Base-by-base conservation (phyloP, 2,329 filamentous ascomycete species). In the Pseudogymnoascus pannorum region DNA sequence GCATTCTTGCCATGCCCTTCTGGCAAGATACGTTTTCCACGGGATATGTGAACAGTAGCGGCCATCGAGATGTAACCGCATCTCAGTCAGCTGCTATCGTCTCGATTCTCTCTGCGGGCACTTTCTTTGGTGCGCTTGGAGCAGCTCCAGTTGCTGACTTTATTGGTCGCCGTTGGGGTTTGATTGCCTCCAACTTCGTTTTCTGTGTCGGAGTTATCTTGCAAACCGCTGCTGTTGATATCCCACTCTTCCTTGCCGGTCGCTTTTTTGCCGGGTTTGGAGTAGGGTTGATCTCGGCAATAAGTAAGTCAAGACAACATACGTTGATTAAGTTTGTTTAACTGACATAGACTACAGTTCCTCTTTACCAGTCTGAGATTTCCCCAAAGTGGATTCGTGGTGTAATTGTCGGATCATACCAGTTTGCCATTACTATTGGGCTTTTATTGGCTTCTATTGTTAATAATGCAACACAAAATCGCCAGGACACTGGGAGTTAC, bases 371-470 rank as follows among this genome's bases (percentile, higher is more conserved):
- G 73, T 91, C 88, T 1, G 89, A 92, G 75, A 91, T 90, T 78
- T 86, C 88, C 0, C 89, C 89, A 1, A 91, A 91, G 76, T 92
- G 88, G 88, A 89, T 92, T 69, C 81, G 89, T 73, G 89, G 89
- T 66, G 85, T 86, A 3, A 79, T 91, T 7, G 87, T 92, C 60
- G 89, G 87, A 71, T 83, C 85, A 59, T 92, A 91, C 72, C 87
- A 92, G 74, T 77, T 91, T 26, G 88, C 87, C 54, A 92, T 92
- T 70, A 92, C 89, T 0, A 74, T 86, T 38, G 89, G 89, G 38
- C 78, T 92, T 5, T 76, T 91, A 20, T 74, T 84, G 12, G 86
- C 87, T 8, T 84, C 86, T 8, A 77, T 87, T 61, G 81, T 91
- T 70, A 89, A 91, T 74, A 85, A 91, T 65, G 72, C 85, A 26